phyloP scores from a whole-genome alignment of 2,329 filamentous ascomycete species.

The Aspergillus sp. region DNA sequence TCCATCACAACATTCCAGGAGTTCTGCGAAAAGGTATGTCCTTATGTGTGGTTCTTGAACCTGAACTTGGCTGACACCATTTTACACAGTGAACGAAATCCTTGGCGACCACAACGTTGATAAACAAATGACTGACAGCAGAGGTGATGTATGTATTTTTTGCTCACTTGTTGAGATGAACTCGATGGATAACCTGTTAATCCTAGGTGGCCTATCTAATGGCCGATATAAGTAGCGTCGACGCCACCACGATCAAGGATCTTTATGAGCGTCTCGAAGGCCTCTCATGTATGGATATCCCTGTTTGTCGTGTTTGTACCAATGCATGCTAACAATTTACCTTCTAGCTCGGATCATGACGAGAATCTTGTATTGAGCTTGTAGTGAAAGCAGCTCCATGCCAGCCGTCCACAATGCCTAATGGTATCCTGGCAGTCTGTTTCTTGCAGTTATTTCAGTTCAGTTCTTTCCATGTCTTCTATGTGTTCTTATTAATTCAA shows the following conservation, averaged over 20 bases:
- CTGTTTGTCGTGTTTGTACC: not conserved
- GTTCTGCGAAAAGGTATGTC: constrained; percentile 70
- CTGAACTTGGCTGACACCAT: constrained; percentile 11
- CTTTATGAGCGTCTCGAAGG: constrained; percentile 76
- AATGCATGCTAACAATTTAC: constrained; percentile 8
- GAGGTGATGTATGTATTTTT: constrained; percentile 62
- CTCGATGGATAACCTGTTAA: constrained; percentile 8
- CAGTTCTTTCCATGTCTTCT: not conserved
- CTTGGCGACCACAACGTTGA: constrained; percentile 94
- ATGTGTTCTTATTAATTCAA: not conserved
- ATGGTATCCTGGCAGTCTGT: not conserved
- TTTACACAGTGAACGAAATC: constrained; percentile 72
- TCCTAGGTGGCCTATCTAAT: constrained; percentile 79
- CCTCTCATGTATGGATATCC: constrained; percentile 60
- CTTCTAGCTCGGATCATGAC: constrained; percentile 40
- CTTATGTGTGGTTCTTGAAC: not conserved
- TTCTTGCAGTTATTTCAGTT: no score
- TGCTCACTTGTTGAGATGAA: not conserved
- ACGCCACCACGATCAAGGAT: constrained; percentile 72
- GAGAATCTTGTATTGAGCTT: constrained; percentile 35
- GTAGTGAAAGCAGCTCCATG: constrained; percentile 3
- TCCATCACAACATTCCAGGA: constrained; percentile 93
- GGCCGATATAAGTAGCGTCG: constrained; percentile 90
- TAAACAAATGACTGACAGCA: constrained; percentile 96
- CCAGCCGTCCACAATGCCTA: not conserved